Conservation (phyloP, 2,329 filamentous ascomycete species). For the Aspergillus tanneri region DNA sequence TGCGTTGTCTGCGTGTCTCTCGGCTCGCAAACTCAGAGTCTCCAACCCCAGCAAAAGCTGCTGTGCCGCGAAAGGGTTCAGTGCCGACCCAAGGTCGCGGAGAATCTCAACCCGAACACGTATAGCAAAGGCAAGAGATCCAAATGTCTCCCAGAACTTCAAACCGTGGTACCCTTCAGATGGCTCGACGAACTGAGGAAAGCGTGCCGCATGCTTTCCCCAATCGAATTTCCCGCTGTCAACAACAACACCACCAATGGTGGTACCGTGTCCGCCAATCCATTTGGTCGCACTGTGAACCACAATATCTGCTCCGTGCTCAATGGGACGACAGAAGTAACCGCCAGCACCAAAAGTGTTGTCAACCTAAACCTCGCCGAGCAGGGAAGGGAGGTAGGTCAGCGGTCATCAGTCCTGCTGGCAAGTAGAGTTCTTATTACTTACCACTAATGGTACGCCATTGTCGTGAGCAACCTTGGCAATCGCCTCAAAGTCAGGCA, state of each 20-base stretch:
- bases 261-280: slow-evolving; percentile 95
- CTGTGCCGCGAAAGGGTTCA: slow-evolving; percentile 91
- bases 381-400: background rate
- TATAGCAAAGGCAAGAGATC: slow-evolving; percentile 74
- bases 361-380: slow-evolving; percentile 60
- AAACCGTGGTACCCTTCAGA: slow-evolving; percentile 87
- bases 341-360: slow-evolving; percentile 95
- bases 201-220: slow-evolving; percentile 77
- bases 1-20: slow-evolving; percentile 84
- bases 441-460: slow-evolving; percentile 64
- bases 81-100: slow-evolving; percentile 75
- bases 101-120: slow-evolving; percentile 85
- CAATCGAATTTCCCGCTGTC: slow-evolving; percentile 68
- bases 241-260: slow-evolving; percentile 59
- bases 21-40: slow-evolving; percentile 81
- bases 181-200: slow-evolving; percentile 87
- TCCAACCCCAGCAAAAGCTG: slow-evolving; percentile 86
- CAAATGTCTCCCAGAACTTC: slow-evolving; percentile 93
- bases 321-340: slow-evolving; percentile 81
- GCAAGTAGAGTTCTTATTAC: too few relatives aligned
- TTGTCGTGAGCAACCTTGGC: slow-evolving; percentile 72
- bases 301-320: slow-evolving; percentile 89
- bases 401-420: too few relatives aligned
- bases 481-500: slow-evolving; percentile 87
- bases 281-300: slow-evolving; percentile 95